Evolutionary conservation across 768 basidiomycete genomes (phyloP), one percentile per base, ranked within the genome.

Genomic region (Suillus luteus): DNA sequence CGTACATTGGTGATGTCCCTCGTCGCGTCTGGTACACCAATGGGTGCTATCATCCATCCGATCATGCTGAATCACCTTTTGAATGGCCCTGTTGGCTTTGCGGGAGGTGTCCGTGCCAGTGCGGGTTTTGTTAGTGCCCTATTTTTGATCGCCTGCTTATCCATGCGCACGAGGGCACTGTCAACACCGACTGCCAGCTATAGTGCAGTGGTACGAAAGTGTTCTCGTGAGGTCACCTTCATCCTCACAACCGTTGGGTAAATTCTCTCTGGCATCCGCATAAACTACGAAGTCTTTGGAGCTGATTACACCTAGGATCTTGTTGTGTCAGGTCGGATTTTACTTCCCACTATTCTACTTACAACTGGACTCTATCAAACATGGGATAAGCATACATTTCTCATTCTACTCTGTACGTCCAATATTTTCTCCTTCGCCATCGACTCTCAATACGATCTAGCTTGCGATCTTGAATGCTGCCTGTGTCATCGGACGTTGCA

Each of bases 301-400:
- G 10, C 52, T 35, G 19, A 55, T n/a, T 2, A 2, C 5, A 19
- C 33, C 24, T 60, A 74, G 73, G 48, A 70, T 71, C 24, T 64
- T 57, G 19, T 55, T 71, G 14, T 78, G 19, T 35, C 52, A 55
- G 33, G 11, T 19, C 5, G 52, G 52, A 10, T 54, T 9, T 38
- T 81, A 79, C 64, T 84, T 82, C 59, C 84, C 86, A 0, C 77
- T 83, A 48, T 87, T 85, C 71, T 87, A 85, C 70, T 73, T 88
- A 24, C 87, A 88, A 67, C 69, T 86, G 8, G 81, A 84, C 54
- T 78, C 86, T 3, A 77, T 85, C 15, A 76, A 76, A 62, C 84
- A 84, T 54, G 82, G 82, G 2, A 74, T 86, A 31, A 70, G 73
- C 43, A 63, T 76, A 1, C 73, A 72, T 27, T 73, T 88, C 19